Evolutionary conservation across 2,329 filamentous ascomycete species (phyloP).

Genomic region (Colletotrichum simmondsii): DNA sequence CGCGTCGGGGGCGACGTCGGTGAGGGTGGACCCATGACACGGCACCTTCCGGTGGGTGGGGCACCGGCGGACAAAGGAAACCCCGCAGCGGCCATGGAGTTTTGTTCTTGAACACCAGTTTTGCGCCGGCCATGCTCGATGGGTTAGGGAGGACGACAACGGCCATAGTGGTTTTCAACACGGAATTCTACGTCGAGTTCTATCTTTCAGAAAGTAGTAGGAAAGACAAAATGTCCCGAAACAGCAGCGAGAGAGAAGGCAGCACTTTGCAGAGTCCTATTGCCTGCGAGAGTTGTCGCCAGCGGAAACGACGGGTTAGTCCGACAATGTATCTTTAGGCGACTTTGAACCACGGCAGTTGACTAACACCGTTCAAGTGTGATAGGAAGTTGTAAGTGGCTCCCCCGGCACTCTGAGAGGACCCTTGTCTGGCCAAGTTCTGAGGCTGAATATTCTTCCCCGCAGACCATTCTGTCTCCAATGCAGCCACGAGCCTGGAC

Average conservation of each 20-base stretch:
- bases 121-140: slow-evolving; percentile 15
- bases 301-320: slow-evolving; percentile 45
- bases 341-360: background rate
- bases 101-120: slow-evolving; percentile 24
- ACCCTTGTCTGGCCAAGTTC: slow-evolving; percentile 13
- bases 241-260: slow-evolving; percentile 2
- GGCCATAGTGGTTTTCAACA: background rate
- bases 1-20: slow-evolving; percentile 7
- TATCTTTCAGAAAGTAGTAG: background rate
- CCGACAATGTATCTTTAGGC: background rate
- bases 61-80: slow-evolving; percentile 17
- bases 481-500: slow-evolving; percentile 42
- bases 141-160: background rate
- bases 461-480: slow-evolving; percentile 43
- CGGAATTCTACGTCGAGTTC: background rate
- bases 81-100: background rate
- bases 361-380: slow-evolving; percentile 17
- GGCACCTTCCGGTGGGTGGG: slow-evolving; percentile 17
- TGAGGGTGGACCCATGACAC: background rate
- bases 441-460: slow-evolving; percentile 7
- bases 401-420: background rate
- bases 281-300: slow-evolving; percentile 46
- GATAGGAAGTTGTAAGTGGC: slow-evolving; percentile 31
- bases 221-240: background rate
- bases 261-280: slow-evolving; percentile 41